These are phyloP conservation scores for Rhizophora apiculata DNA, from an alignment of 345 rosid species.

Conservation along the genomic window DNA sequence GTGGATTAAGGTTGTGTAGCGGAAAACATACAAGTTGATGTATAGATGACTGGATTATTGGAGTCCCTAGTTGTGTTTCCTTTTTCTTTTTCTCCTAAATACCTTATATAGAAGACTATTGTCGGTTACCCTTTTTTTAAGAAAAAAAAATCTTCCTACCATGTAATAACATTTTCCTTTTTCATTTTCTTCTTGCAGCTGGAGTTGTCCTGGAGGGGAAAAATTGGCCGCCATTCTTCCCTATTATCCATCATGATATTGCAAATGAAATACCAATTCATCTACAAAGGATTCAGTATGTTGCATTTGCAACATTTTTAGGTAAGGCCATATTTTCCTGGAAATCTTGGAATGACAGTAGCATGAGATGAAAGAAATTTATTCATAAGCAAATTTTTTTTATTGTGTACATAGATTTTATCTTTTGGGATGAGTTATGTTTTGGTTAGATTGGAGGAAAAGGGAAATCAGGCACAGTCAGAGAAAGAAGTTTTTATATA, in stretches of 20 bases:
- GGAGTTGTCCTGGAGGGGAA: constrained; percentile 34
- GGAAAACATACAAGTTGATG: too few species aligned
- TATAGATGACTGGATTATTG: too few species aligned
- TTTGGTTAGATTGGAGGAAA: too few species aligned
- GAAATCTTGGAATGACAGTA: background rate
- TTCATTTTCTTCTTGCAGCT: constrained; percentile 22
- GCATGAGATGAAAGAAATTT: background rate
- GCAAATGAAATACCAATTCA: constrained; percentile 31
- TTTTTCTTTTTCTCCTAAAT: too few species aligned
- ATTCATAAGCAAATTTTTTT: background rate
- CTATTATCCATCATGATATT: constrained; percentile 35
- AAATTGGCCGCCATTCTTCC: constrained; percentile 38
- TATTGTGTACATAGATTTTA: background rate
- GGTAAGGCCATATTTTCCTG: constrained; percentile 10
- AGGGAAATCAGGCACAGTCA: too few species aligned
- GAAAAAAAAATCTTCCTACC: too few species aligned
- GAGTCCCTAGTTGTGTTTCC: too few species aligned
- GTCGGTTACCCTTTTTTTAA: too few species aligned
- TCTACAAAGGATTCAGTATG: constrained; percentile 32
- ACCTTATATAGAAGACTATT: too few species aligned
- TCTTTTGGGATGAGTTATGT: too few species aligned
- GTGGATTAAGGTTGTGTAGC: background rate
- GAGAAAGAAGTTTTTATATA: too few species aligned
- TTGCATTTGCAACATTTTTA: constrained; percentile 32
- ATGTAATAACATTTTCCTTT: background rate